A percentile compares a stretch with the other conserved stretches of the same genome.
Conservation (phyloP, 805 yeast species). For the Sporopachydermia lactativora region DNA sequence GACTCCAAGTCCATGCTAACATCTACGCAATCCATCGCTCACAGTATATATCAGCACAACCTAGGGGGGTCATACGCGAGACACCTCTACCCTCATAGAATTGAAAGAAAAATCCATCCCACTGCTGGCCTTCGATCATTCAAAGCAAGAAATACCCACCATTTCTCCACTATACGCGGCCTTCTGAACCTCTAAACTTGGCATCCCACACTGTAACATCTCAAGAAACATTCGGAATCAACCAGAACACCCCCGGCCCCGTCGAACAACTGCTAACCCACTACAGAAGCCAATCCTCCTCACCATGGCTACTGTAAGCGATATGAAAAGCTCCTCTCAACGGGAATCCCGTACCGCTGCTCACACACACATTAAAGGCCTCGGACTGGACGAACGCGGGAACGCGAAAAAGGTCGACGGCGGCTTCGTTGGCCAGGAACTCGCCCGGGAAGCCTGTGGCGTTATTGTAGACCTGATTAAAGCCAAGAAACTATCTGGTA, state of each 20-base stretch:
- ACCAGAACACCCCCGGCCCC: not conserved
- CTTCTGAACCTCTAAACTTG: no score
- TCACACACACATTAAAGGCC: conserved; percentile 91
- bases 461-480: conserved; percentile 87
- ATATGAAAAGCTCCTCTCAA: conserved; percentile 43
- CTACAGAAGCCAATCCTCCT: not conserved
- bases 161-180: no score
- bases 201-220: no score
- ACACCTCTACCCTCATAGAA: no score
- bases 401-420: conserved; percentile 74
- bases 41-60: no score
- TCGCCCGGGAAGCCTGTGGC: conserved; percentile 77
- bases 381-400: conserved; percentile 87
- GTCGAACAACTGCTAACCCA: not conserved
- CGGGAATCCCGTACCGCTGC: conserved; percentile 77
- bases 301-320: conserved; percentile 63
- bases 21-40: no score
- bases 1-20: no score
- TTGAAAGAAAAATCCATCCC: no score
- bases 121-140: no score
- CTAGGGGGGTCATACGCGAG: no score
- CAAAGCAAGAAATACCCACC: no score
- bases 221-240: not conserved
- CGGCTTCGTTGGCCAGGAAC: conserved; percentile 70
- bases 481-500: conserved; percentile 85